Evolutionary conservation across 129 eudicot genomes (phyloP), one percentile per base, ranked within the genome.

Genomic region (Arctium lappa): DNA sequence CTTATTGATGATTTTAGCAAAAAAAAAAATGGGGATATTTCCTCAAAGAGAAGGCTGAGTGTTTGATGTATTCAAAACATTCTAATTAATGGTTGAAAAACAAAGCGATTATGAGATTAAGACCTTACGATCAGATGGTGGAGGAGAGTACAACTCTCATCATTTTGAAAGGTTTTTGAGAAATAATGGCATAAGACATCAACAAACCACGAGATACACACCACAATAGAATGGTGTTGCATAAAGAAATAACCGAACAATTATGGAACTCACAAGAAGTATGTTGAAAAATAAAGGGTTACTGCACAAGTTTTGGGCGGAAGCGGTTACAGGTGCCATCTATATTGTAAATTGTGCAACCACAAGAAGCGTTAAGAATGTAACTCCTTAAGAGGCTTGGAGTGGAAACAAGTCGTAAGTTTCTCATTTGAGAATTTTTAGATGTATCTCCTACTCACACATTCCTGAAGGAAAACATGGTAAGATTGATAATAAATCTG

Each of bases 341-440:
- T 73, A 73, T n/a, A 3, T 73, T 4, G 9, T 39, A 27, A 73
- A 73, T 39, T 8, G 77, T 6, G 39, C 56, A 36, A n/a, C 75
- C 11, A 73, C 77, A 3, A 73, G 27, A 33, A 39, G 77, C 22
- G 31, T 73, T 73, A 48, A 10, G 4, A 4, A 10, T 30, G 22
- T 3, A 30, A 73, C 77, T 3, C 77, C 77, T 4, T 31, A 73
- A 73, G 77, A 73, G 31, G 75, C 75, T 29, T 72, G 46, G 75
- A 72, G 46, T 34, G 33, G 40, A 30, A 29, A 29, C 39, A 37
- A 73, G 77, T 62, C 77, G 0, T 36, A 62, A 1, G 11, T 73
- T 11, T 6, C 53, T 32, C 77, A 73, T 73, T 39, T 73, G 12
- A 37, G 77, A 9, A n/a, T 73, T 30, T 72, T 72, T 33, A 3